Evolutionary conservation across 1,284 basidiomycete species (phyloP), one percentile per base, ranked within the genome.

Genomic region (Melampsora medusae): DNA sequence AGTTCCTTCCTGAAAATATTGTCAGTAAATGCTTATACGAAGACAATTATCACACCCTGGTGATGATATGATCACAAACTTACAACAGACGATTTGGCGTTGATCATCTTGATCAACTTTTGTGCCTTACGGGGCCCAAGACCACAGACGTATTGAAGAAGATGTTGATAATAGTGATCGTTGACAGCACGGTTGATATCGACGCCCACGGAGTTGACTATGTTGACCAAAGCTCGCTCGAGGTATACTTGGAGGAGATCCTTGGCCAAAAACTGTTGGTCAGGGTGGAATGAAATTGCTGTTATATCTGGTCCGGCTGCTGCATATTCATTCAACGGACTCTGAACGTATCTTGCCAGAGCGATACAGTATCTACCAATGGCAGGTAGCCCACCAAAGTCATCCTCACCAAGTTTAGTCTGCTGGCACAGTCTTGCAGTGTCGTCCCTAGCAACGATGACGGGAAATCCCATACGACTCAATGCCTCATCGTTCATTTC

Each of bases 61-160:
- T 42, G 81, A 78, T 69, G 79, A 81, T 80, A 48, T 77, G 77
- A 35, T 79, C 4, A 38, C 53, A 62, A 48, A 77, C 69, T 53
- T 59, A 48, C 28, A 35, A 28, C 61, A 83, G 86, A 80, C 79
- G 92, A 92, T 81, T 90, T 86, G 25, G 87, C 84, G 9, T 87
- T 87, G 72, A 97, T 93, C 82, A 90, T 92, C 83, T 91, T 91
- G 77, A 95, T 87, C 59, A 99, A 84, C 12, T 88, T 88, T 79
- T 93, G 90, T 12, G 96, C 92, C 83, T 99, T 99, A 77, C 97
- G 89, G 17, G 94, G 96, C 7, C 97, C 97, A 65, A 99, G 87
- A 49, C 97, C 97, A 79, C 93, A 90, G 46, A 99, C 89, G 81
- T 92, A 97, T 0, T 91, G 93, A 14, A 99, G 86, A 70, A 98